A percentile compares a stretch with the other conserved stretches of the same genome.
phyloP scores from a whole-genome alignment of 2,329 filamentous ascomycete genomes.

The Aspergillus udagawae region DNA sequence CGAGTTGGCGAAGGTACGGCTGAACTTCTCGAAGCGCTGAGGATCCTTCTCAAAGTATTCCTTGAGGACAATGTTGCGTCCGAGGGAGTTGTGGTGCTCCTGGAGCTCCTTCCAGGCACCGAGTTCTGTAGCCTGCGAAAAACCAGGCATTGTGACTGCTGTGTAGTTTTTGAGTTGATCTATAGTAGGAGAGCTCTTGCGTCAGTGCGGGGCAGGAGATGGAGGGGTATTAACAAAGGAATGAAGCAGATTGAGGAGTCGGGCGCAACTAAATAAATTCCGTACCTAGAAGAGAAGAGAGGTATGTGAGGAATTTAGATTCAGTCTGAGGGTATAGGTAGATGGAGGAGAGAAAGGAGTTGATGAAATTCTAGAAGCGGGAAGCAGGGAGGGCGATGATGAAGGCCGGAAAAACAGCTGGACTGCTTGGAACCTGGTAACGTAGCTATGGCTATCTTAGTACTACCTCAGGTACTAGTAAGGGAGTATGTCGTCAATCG shows the following conservation, averaged over 20 bases:
- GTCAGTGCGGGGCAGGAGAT: slow-evolving; percentile 26
- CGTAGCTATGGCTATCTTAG: background rate
- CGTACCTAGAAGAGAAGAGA: slow-evolving; percentile 8
- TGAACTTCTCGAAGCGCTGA: slow-evolving; percentile 84
- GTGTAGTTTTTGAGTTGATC: slow-evolving; percentile 7
- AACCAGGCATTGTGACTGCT: slow-evolving; percentile 33
- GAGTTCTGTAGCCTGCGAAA: slow-evolving; percentile 75
- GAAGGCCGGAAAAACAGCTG: slow-evolving; percentile 4
- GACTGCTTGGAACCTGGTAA: background rate
- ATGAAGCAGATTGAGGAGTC: background rate
- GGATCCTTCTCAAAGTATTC: slow-evolving; percentile 88
- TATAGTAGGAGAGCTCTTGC: slow-evolving; percentile 4
- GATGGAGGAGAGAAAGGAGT: slow-evolving; percentile 7
- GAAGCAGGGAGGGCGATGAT: slow-evolving; percentile 6
- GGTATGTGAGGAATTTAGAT: slow-evolving; percentile 3
- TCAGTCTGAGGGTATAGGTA: background rate
- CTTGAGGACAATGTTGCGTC: slow-evolving; percentile 88
- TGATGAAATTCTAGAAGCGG: slow-evolving; percentile 5
- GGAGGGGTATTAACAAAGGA: background rate
- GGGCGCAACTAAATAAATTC: background rate
- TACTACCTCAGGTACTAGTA: too few species aligned
- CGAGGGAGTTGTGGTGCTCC: slow-evolving; percentile 79
- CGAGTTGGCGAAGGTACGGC: slow-evolving; percentile 73
- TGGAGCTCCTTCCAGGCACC: slow-evolving; percentile 86
- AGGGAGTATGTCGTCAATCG: slow-evolving; percentile 20